These are phyloP conservation scores for Saccharomyces hybrid DNA, from an alignment of 1,139 yeast species.

Conservation along the genomic window DNA sequence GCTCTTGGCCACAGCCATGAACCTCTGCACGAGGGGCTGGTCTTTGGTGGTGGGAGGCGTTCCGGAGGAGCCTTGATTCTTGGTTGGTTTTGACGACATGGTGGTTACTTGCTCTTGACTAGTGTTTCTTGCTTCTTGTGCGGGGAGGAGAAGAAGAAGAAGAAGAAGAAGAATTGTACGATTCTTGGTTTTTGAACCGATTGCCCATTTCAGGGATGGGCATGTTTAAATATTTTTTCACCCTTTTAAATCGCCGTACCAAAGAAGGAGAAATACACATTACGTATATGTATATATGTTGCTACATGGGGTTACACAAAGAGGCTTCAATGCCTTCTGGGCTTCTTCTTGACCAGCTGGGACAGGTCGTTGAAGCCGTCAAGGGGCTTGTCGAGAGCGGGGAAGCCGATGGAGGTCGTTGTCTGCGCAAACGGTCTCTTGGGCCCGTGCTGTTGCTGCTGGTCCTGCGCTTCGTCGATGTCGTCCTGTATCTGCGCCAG, in stretches of 20 bases:
- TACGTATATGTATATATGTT: background rate
- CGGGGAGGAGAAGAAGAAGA: background rate
- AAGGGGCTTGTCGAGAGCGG: slow-evolving; percentile 21
- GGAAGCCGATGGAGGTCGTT: slow-evolving; percentile 36
- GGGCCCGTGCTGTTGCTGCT: background rate
- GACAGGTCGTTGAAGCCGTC: slow-evolving; percentile 48
- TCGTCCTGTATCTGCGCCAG: slow-evolving; percentile 3
- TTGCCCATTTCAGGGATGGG: background rate
- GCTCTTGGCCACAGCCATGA: slow-evolving; percentile 22
- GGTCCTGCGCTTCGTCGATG: slow-evolving; percentile 1
- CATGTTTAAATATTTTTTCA: background rate
- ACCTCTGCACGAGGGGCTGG: slow-evolving; percentile 26
- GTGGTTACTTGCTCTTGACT: background rate
- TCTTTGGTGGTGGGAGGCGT: background rate
- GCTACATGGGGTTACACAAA: slow-evolving; percentile 3
- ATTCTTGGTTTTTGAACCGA: background rate
- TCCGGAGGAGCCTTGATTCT: slow-evolving; percentile 5
- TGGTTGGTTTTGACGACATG: slow-evolving; percentile 1
- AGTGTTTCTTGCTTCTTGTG: background rate
- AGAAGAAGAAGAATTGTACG: background rate
- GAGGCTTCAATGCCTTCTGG: slow-evolving; percentile 22
- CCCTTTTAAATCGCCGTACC: background rate
- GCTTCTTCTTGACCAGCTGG: slow-evolving; percentile 48
- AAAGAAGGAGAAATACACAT: slow-evolving; percentile 1
- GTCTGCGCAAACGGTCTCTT: slow-evolving; percentile 1